Evolutionary conservation across 163 green algal genomes (phyloP), one percentile per base, ranked within the genome.

Genomic region (Trebouxiophyceae sp.): DNA sequence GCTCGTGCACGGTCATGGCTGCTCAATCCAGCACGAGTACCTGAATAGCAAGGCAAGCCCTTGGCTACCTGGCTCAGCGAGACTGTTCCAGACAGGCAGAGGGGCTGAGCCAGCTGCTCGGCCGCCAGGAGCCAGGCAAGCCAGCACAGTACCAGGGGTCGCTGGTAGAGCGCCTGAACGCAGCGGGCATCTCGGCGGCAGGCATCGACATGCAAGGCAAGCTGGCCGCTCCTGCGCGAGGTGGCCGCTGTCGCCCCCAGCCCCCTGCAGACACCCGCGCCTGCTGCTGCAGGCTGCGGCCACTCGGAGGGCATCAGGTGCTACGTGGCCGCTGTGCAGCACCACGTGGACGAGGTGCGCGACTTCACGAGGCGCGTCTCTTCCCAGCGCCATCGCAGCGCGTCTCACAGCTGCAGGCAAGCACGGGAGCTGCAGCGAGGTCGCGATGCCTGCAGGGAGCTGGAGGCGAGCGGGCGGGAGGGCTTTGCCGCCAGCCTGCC

Each of bases 131-230:
- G 24, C 30, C 67, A 2, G 82, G 77, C 19, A 62, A 81, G 61
- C 65, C 33, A 2, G 69, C 63, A n/a, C n/a, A 66, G 8, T 93
- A 91, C 63, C 55, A 67, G 2, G 76, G 72, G 24, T 84, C 70
- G 6, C 87, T 80, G 75, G 77, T 90, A 24, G 24, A 85, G 66
- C 28, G 29, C 1, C 72, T 88, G 20, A 93, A 93, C 57, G 22
- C 62, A 1, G 69, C 67, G 0, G 84, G 86, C 30, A 86, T 80
- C 67, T 79, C 67, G 22, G 74, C 90, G 20, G 70, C 45, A 8
- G 76, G 74, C 19, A 67, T 87, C 7, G 84, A 91, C 76, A 64
- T 80, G 33, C 54, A 45, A 57, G 76, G 39, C n/a, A n/a, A n/a
- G n/a, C n/a, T n/a, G n/a, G n/a, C n/a, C n/a, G n/a, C n/a, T n/a